These are phyloP conservation scores for Stachybotrys echinatus DNA, from an alignment of 2,329 filamentous ascomycete species.

Conservation along the genomic window DNA sequence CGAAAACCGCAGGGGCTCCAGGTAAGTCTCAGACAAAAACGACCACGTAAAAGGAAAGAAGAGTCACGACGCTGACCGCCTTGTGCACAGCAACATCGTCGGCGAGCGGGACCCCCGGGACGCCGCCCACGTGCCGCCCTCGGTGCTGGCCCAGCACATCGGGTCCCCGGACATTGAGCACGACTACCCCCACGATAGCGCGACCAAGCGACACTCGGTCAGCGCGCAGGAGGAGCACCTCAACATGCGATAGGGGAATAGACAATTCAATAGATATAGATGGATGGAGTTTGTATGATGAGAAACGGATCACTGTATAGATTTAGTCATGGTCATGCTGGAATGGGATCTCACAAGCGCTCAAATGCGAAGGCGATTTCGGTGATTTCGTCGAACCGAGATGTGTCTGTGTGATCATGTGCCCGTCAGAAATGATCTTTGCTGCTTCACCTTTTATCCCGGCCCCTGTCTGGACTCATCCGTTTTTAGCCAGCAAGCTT, in stretches of 20 bases:
- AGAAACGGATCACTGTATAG: neutral
- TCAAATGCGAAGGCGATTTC: too few species aligned
- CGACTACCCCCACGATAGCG: conserved; percentile 22
- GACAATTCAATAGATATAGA: too few species aligned
- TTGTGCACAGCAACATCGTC: neutral
- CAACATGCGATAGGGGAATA: too few species aligned
- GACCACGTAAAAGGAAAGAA: neutral
- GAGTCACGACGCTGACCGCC: neutral
- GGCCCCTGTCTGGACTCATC: too few species aligned
- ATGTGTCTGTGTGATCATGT: too few species aligned
- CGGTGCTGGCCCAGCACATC: conserved; percentile 14
- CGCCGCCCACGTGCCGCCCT: conserved; percentile 19
- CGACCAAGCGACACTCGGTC: conserved; percentile 17
- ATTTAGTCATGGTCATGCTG: neutral
- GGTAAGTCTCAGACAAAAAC: neutral
- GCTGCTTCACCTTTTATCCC: too few species aligned
- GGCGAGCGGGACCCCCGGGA: conserved; percentile 6
- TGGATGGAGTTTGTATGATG: neutral
- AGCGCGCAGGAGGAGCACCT: conserved; percentile 26
- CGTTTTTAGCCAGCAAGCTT: too few species aligned
- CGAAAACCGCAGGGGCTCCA: neutral
- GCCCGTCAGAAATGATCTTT: too few species aligned
- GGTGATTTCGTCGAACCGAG: neutral
- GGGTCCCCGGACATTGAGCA: conserved; percentile 22
- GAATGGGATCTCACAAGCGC: too few species aligned